Conservation (phyloP, 805 yeast genomes). For the Starmera amethionina region DNA sequence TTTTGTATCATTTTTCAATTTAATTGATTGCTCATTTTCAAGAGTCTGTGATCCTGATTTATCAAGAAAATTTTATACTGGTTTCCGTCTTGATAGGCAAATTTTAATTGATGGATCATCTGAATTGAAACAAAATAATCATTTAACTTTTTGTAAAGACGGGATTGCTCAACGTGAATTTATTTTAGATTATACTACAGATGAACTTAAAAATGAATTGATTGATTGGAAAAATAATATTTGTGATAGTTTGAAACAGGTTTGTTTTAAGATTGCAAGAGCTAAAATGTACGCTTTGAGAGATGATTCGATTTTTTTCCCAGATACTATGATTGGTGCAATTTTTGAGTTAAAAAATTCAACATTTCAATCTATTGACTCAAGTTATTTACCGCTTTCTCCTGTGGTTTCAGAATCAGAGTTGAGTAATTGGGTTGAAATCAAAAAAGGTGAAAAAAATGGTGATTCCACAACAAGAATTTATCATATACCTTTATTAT, state of each 20-base stretch:
- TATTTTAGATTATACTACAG: no score
- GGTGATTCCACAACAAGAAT: not conserved
- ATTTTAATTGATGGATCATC: not conserved
- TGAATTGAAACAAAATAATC: constrained; percentile 3
- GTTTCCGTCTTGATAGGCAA: constrained; percentile 10
- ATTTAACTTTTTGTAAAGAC: constrained; percentile 7
- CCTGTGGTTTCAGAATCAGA: constrained; percentile 6
- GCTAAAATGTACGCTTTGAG: constrained; percentile 32
- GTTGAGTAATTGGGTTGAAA: constrained; percentile 9
- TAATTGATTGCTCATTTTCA: no score
- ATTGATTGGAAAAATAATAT: constrained; percentile 10
- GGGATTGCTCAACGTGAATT: constrained; percentile 3
- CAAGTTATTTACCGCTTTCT: constrained; percentile 4
- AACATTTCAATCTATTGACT: constrained; percentile 1
- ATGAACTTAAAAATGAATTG: not conserved
- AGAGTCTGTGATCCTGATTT: constrained; percentile 8
- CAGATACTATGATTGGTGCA: constrained; percentile 42
- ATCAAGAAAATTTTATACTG: constrained; percentile 4
- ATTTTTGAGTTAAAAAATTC: constrained; percentile 28
- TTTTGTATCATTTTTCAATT: no score
- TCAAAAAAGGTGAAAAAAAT: constrained; percentile 1
- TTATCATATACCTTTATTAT: constrained; percentile 9
- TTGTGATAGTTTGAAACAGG: constrained; percentile 4
- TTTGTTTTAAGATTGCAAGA: constrained; percentile 41
- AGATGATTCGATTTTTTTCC: constrained; percentile 30